Conservation (phyloP, 176 grass and related monocot species). For the Canna indica region DNA sequence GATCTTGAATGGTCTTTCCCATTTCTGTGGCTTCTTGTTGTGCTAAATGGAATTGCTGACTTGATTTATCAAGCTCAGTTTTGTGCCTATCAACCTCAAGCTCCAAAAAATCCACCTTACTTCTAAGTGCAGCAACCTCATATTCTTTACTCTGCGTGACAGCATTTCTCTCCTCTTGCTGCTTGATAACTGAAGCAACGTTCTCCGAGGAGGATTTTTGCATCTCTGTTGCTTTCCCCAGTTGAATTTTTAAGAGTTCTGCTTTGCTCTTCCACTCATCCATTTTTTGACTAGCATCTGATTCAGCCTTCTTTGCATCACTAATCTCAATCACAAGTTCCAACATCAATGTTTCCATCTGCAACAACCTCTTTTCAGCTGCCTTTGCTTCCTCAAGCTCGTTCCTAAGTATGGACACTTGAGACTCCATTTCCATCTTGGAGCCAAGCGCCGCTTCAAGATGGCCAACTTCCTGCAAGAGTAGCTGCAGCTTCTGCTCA, state of each 20-base stretch:
- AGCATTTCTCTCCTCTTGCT: constrained; percentile 44
- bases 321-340: constrained; percentile 47
- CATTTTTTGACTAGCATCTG: constrained; percentile 27
- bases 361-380: constrained; percentile 34
- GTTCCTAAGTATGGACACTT: constrained; percentile 15
- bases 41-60: constrained; percentile 25
- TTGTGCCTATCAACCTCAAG: constrained; percentile 44
- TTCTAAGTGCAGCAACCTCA: constrained; percentile 38
- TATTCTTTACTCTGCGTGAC: constrained; percentile 51
- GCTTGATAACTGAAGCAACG: constrained; percentile 42
- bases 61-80: constrained; percentile 29
- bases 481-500: constrained; percentile 37
- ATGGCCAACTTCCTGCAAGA: constrained; percentile 33
- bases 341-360: constrained; percentile 22
- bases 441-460: constrained; percentile 41
- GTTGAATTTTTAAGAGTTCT: constrained; percentile 31
- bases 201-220: constrained; percentile 42
- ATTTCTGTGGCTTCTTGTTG: constrained; percentile 48
- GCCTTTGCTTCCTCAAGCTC: constrained; percentile 37
- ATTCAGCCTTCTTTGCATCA: constrained; percentile 46
- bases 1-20: constrained; percentile 28
- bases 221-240: constrained; percentile 46
- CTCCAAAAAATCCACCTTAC: constrained; percentile 48
- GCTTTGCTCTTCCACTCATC: constrained; percentile 46
- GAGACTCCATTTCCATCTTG: constrained; percentile 34